Evolutionary conservation across 2,329 filamentous ascomycete genomes (phyloP).

Genomic region (Neoscytalidium dimidiatum): DNA sequence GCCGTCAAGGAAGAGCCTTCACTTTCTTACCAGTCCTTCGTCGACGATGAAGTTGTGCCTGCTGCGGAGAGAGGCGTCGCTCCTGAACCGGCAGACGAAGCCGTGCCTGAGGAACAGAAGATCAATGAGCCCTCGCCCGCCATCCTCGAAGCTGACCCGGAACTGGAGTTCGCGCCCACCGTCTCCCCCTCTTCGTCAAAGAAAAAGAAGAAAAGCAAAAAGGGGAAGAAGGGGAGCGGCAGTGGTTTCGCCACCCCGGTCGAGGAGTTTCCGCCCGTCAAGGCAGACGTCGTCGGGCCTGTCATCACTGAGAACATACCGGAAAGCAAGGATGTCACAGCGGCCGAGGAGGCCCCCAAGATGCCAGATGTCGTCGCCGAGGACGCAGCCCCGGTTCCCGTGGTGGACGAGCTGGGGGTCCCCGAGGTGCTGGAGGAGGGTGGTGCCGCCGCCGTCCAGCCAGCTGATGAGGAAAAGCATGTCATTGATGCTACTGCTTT

Average conservation of each 20-base stretch:
- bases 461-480: not conserved
- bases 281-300: not conserved
- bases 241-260: not conserved
- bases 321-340: no score
- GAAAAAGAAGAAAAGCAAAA: not conserved
- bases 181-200: not conserved
- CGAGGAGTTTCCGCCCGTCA: not conserved
- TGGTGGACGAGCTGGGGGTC: slow-evolving; percentile 2
- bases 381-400: not conserved
- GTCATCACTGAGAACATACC: not conserved
- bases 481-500: no score
- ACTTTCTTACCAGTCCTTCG: no score
- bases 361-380: not conserved
- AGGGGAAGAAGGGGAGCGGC: not conserved
- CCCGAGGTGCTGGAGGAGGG: not conserved
- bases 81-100: no score
- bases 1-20: not conserved
- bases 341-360: no score
- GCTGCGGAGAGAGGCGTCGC: no score
- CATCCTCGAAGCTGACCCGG: not conserved
- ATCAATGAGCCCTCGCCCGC: no score
- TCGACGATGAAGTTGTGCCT: no score
- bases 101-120: no score
- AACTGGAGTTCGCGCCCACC: not conserved
- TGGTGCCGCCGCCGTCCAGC: not conserved